Evolutionary conservation across 2,329 filamentous ascomycete species (phyloP).

Genomic region (Stromatinia cepivora): DNA sequence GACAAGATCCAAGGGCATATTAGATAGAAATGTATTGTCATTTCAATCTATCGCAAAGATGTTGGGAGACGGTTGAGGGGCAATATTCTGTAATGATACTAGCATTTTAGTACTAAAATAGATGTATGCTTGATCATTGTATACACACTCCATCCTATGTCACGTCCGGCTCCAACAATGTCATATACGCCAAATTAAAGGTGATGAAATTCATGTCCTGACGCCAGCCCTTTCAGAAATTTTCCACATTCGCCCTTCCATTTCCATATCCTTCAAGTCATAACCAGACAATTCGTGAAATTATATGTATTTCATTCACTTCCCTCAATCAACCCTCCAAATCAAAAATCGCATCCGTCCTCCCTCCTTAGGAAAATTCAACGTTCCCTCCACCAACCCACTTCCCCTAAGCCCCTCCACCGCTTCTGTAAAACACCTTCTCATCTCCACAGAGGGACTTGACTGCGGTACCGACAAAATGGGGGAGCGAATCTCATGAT

Average conservation of each 20-base stretch:
- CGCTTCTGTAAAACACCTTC: constrained; percentile 28
- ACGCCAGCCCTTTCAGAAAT: neutral
- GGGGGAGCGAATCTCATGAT: constrained; percentile 1
- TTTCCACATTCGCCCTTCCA: neutral
- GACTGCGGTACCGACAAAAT: neutral
- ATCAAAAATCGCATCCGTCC: constrained; percentile 34
- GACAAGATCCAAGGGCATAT: no score
- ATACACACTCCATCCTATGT: no score
- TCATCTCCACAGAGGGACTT: neutral
- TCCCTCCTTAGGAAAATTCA: constrained; percentile 26
- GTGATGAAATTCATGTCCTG: neutral
- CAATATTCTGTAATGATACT: no score
- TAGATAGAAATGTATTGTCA: no score
- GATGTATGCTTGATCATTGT: neutral
- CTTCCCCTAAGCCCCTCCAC: constrained; percentile 27
- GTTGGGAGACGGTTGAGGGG: no score
- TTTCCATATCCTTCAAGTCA: no score
- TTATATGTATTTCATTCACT: no score
- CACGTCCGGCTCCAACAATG: no score
- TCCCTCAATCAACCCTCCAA: constrained; percentile 34
- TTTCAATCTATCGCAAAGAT: no score
- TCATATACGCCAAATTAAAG: neutral
- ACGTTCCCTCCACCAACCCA: constrained; percentile 31
- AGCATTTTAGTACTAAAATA: no score
- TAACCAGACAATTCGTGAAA: neutral